These are phyloP conservation scores for Fusarium solani-melongenae DNA, from an alignment of 2,329 filamentous ascomycete species.

Conservation along the genomic window DNA sequence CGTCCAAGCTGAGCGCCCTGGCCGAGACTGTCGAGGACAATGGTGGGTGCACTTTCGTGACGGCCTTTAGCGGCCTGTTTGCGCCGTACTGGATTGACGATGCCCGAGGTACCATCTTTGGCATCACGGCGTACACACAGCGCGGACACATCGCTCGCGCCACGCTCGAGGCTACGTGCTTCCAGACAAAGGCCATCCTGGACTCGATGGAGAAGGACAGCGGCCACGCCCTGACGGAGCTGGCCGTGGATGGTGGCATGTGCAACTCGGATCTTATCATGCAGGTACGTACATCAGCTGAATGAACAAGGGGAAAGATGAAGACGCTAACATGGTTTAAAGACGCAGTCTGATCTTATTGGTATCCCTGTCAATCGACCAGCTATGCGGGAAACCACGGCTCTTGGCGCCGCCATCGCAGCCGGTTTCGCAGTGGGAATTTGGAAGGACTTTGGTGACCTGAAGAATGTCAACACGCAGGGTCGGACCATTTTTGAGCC, in stretches of 20 bases:
- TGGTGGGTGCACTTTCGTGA: slow-evolving; percentile 81
- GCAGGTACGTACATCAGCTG: slow-evolving; percentile 60
- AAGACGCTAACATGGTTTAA: slow-evolving; percentile 6
- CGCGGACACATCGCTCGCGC: slow-evolving; percentile 82
- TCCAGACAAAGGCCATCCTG: slow-evolving; percentile 85
- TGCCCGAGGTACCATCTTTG: slow-evolving; percentile 82
- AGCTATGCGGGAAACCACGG: slow-evolving; percentile 85
- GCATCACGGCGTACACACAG: slow-evolving; percentile 81
- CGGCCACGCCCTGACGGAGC: slow-evolving; percentile 75
- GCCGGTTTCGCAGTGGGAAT: slow-evolving; percentile 81
- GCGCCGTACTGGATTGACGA: slow-evolving; percentile 90
- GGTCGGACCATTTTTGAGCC: slow-evolving; percentile 77
- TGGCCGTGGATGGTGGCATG: slow-evolving; percentile 89
- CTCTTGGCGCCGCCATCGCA: slow-evolving; percentile 83
- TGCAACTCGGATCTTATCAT: slow-evolving; percentile 83
- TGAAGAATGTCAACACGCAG: slow-evolving; percentile 77
- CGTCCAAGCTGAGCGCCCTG: slow-evolving; percentile 57
- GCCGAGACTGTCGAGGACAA: slow-evolving; percentile 70
- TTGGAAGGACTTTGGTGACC: slow-evolving; percentile 79
- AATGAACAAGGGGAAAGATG: background rate
- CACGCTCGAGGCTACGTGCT: slow-evolving; percentile 84
- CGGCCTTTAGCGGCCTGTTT: slow-evolving; percentile 83
- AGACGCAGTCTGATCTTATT: slow-evolving; percentile 84
- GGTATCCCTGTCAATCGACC: slow-evolving; percentile 83
- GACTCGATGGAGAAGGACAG: slow-evolving; percentile 85